Evolutionary conservation across 139 green algal genomes (phyloP).

Genomic region (Deuterostichococcus epilithicus): DNA sequence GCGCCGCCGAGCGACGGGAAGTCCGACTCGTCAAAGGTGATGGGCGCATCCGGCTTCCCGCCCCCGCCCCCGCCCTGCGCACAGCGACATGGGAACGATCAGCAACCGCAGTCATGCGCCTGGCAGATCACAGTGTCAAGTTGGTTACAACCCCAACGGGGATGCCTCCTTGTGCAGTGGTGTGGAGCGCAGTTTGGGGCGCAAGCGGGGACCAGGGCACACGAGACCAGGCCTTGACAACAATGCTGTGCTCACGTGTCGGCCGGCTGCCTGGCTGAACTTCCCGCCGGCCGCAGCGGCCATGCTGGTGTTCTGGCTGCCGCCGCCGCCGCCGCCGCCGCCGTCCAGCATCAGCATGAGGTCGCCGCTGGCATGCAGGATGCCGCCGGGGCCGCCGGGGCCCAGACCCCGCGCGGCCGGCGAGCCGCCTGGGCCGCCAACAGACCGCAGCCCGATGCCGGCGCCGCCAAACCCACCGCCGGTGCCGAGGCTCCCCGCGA

Average conservation of each 20-base stretch:
- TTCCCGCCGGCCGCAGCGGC: background rate
- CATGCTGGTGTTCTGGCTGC: background rate
- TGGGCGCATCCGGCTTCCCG: background rate
- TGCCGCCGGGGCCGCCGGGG: constrained; percentile 1
- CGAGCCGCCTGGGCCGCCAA: background rate
- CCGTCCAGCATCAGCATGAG: constrained; percentile 53
- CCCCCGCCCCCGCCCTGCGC: too few relatives aligned
- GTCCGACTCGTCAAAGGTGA: constrained; percentile 50
- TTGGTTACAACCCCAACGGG: too few relatives aligned
- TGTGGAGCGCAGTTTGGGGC: too few relatives aligned
- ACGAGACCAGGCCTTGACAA: too few relatives aligned
- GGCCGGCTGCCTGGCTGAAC: background rate
- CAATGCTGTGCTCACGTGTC: background rate
- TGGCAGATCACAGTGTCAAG: too few relatives aligned
- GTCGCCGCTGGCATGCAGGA: constrained; percentile 35
- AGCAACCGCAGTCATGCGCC: too few relatives aligned
- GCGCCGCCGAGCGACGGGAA: constrained; percentile 53
- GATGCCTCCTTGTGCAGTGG: too few relatives aligned
- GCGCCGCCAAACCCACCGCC: background rate
- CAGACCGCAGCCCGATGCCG: constrained; percentile 12
- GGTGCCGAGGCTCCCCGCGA: constrained; percentile 4
- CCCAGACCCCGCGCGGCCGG: background rate
- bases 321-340: constrained; percentile 2
- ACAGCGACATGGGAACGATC: too few relatives aligned
- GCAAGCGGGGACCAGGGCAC: too few relatives aligned